Percentiles rank a stretch among this genome's conserved stretches.
phyloP scores from a whole-genome alignment of 768 basidiomycete species.

The Mycena capillaripes region DNA sequence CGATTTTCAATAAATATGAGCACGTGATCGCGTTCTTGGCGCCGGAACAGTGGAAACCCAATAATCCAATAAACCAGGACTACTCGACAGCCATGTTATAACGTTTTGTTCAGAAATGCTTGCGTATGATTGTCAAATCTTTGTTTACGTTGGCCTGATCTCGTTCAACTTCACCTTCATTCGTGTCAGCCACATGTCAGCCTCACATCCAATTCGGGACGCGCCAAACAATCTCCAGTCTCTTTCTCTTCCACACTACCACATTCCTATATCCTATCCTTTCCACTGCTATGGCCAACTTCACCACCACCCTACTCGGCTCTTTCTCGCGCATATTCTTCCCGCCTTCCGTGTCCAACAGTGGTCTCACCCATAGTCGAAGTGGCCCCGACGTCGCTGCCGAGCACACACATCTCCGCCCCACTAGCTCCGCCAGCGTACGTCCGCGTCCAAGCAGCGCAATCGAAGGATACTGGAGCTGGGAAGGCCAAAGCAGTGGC shows the following conservation, averaged over 20 bases:
- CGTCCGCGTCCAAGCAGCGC: slow-evolving; percentile 26
- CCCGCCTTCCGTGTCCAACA: not conserved
- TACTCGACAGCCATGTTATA: too few relatives aligned
- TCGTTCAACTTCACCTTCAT: not conserved
- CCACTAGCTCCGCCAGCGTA: slow-evolving; percentile 11
- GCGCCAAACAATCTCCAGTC: not conserved
- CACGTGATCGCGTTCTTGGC: too few relatives aligned
- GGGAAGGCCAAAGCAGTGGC: slow-evolving; percentile 14
- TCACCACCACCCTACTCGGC: slow-evolving; percentile 33
- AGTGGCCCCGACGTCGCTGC: slow-evolving; percentile 25
- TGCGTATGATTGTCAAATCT: too few relatives aligned
- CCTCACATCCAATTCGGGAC: not conserved
- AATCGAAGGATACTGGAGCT: slow-evolving; percentile 34
- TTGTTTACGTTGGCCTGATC: not conserved
- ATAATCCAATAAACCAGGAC: too few relatives aligned
- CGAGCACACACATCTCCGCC: not conserved
- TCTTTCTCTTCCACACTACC: slow-evolving; percentile 21
- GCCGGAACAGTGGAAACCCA: too few relatives aligned
- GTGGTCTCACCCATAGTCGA: not conserved
- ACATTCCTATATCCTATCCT: slow-evolving; percentile 19
- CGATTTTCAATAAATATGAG: too few relatives aligned
- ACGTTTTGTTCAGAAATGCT: too few relatives aligned
- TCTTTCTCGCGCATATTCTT: slow-evolving; percentile 35
- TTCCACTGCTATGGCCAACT: slow-evolving; percentile 22
- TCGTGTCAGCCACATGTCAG: slow-evolving; percentile 19